Conservation (phyloP, 306 rosid species). For the Prunus armeniaca region DNA sequence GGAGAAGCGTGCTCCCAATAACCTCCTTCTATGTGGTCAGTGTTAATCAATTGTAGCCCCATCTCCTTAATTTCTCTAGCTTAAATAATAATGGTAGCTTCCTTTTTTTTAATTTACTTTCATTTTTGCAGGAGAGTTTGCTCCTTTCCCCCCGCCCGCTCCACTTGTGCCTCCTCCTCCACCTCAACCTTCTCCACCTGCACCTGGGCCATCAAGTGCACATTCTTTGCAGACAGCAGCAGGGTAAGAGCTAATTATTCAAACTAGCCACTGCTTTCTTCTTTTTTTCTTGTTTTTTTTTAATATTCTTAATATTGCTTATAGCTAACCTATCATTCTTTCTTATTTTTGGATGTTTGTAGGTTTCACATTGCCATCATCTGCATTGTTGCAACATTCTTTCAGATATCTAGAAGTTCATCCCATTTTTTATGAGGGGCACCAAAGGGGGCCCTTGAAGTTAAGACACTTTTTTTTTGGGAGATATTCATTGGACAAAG, state of each 20-base stretch:
- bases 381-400: constrained; percentile 30
- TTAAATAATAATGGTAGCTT: neutral
- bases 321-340: neutral
- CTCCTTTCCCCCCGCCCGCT: constrained; percentile 20
- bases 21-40: constrained; percentile 62
- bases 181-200: neutral
- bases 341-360: constrained; percentile 16
- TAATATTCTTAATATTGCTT: neutral
- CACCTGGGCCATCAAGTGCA: constrained; percentile 28
- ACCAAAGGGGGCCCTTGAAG: neutral
- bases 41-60: neutral
- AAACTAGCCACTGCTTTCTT: neutral
- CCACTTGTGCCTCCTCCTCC: neutral
- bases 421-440: neutral
- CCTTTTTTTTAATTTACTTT: neutral
- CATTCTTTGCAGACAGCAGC: constrained; percentile 22
- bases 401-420: neutral
- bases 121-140: constrained; percentile 33
- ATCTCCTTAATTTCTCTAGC: neutral
- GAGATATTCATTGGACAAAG: neutral
- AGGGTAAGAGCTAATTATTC: constrained; percentile 33
- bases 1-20: constrained; percentile 44
- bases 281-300: no score
- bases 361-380: constrained; percentile 43
- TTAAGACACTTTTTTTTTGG: neutral